These are phyloP conservation scores for Botrytis medusae DNA, from an alignment of 2,329 filamentous ascomycete genomes.

Conservation along the genomic window DNA sequence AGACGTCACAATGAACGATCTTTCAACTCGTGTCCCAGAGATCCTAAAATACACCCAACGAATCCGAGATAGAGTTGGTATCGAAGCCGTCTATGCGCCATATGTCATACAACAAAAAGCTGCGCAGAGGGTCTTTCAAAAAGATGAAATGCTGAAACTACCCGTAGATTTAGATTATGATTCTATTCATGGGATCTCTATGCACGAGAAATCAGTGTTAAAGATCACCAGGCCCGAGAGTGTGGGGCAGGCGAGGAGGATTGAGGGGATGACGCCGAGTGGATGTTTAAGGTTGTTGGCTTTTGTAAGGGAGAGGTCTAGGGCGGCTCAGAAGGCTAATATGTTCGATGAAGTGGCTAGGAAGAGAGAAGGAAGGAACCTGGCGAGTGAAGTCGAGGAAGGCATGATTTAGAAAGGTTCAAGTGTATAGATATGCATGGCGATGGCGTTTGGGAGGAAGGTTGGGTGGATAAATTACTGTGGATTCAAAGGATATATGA, in stretches of 20 bases:
- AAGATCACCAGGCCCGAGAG: slow-evolving; percentile 73
- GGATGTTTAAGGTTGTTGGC: slow-evolving; percentile 61
- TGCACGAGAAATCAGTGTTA: slow-evolving; percentile 74
- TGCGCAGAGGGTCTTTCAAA: slow-evolving; percentile 64
- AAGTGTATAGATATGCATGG: slow-evolving; percentile 9
- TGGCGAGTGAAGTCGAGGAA: background rate
- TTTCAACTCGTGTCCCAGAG: slow-evolving; percentile 58
- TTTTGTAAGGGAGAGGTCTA: slow-evolving; percentile 47
- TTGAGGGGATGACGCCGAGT: slow-evolving; percentile 74
- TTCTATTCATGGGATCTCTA: slow-evolving; percentile 69
- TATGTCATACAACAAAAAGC: slow-evolving; percentile 74
- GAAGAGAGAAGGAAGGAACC: slow-evolving; percentile 19
- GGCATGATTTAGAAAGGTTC: background rate
- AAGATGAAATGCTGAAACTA: slow-evolving; percentile 73
- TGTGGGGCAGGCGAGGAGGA: slow-evolving; percentile 80
- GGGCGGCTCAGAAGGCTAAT: slow-evolving; percentile 26
- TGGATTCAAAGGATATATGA: background rate
- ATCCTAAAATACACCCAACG: slow-evolving; percentile 54
- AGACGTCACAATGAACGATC: slow-evolving; percentile 55
- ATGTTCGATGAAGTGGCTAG: slow-evolving; percentile 27
- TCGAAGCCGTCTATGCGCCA: slow-evolving; percentile 84
- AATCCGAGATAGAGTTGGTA: slow-evolving; percentile 68
- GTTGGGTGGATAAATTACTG: background rate
- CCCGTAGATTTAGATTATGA: slow-evolving; percentile 77
- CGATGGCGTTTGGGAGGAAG: slow-evolving; percentile 7